A percentile compares a stretch with the other conserved stretches of the same genome.
Evolutionary conservation across 495 filamentous ascomycete genomes (phyloP).

Genomic region (Trichoderma parareesei): DNA sequence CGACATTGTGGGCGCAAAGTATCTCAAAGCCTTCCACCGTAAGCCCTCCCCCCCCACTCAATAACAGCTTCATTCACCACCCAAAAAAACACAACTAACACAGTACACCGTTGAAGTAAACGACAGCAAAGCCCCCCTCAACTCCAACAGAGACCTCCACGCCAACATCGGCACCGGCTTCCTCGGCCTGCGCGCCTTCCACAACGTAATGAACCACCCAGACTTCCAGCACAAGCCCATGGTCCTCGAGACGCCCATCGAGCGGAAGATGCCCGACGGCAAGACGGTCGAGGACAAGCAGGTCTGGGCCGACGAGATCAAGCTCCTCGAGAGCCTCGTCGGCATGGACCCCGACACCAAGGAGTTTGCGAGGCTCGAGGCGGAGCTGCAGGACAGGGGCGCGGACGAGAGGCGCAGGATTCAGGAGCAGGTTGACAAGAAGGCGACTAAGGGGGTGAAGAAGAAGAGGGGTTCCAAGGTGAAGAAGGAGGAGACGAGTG

Average conservation of each 20-base stretch:
- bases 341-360: slow-evolving; percentile 65
- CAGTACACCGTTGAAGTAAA: slow-evolving; percentile 44
- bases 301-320: slow-evolving; percentile 80
- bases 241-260: slow-evolving; percentile 91
- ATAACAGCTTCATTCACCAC: not conserved
- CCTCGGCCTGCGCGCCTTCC: slow-evolving; percentile 80
- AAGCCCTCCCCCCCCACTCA: not conserved
- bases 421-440: slow-evolving; percentile 67
- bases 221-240: slow-evolving; percentile 75
- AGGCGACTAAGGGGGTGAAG: slow-evolving; percentile 46
- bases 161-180: slow-evolving; percentile 93
- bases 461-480: slow-evolving; percentile 39
- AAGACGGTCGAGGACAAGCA: slow-evolving; percentile 60
- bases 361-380: slow-evolving; percentile 59
- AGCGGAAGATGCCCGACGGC: slow-evolving; percentile 47
- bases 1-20: slow-evolving; percentile 64
- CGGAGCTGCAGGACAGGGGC: slow-evolving; percentile 58
- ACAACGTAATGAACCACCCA: slow-evolving; percentile 79
- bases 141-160: slow-evolving; percentile 74
- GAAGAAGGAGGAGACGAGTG: slow-evolving; percentile 27
- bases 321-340: slow-evolving; percentile 79
- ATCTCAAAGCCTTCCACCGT: slow-evolving; percentile 71
- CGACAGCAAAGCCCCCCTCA: slow-evolving; percentile 82
- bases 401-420: slow-evolving; percentile 60
- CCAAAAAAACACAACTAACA: not conserved